Percentiles rank a stretch among this genome's conserved stretches.
phyloP scores from a whole-genome alignment of 148 eudicot species.

The Nepenthes gracilis region DNA sequence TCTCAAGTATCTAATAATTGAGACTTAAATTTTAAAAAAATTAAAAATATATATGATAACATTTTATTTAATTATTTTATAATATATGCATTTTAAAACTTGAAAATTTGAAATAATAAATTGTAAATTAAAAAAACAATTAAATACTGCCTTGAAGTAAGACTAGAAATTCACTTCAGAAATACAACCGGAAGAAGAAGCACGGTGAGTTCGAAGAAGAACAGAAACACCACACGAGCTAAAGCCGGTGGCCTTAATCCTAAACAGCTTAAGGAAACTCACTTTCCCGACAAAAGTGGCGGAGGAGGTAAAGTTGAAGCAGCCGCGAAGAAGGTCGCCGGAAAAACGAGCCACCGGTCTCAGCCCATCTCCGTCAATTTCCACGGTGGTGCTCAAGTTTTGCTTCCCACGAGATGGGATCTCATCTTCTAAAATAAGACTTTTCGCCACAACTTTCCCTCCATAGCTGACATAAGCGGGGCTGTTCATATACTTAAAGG shows the following conservation, averaged over 20 bases:
- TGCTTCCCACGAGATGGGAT: neutral
- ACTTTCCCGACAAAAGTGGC: neutral
- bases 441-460: neutral
- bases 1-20: too few species aligned
- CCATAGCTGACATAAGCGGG: neutral
- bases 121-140: too few species aligned
- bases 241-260: neutral
- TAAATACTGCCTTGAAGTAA: too few species aligned
- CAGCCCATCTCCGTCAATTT: neutral
- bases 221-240: neutral
- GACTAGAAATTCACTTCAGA: neutral
- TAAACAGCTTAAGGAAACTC: neutral
- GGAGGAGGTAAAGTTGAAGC: neutral
- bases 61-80: too few species aligned
- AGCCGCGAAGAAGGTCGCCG: neutral
- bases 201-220: neutral
- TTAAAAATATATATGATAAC: too few species aligned
- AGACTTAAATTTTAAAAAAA: too few species aligned
- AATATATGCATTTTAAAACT: too few species aligned
- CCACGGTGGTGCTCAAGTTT: neutral
- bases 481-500: neutral
- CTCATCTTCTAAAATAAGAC: neutral
- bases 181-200: neutral
- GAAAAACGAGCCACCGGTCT: neutral
- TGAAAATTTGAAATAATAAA: too few species aligned